A percentile compares a stretch with the other conserved stretches of the same genome.
These are phyloP conservation scores for Kwoniella botswanensis DNA, from an alignment of 768 basidiomycete species.

Conservation along the genomic window DNA sequence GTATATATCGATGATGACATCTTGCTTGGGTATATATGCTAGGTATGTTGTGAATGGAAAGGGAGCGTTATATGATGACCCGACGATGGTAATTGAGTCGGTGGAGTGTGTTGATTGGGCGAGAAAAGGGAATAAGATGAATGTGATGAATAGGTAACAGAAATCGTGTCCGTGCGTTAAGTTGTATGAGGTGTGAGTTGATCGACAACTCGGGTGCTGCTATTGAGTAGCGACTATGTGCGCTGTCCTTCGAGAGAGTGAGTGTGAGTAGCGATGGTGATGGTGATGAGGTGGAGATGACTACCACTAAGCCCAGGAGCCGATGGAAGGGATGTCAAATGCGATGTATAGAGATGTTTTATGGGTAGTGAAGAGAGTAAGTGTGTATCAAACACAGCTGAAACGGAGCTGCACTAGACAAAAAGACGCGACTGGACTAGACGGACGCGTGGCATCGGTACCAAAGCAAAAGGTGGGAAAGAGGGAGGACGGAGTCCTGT, in stretches of 20 bases:
- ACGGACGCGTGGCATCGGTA: too few species aligned
- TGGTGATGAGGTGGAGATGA: conserved; percentile 5
- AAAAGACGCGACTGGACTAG: too few species aligned
- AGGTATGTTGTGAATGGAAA: not conserved
- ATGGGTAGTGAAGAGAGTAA: too few species aligned
- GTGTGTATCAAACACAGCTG: too few species aligned
- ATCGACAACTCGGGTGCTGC: conserved; percentile 2
- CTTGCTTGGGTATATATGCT: conserved; percentile 13
- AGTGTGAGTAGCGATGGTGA: not conserved
- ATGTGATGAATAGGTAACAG: not conserved
- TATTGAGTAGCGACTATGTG: conserved; percentile 6
- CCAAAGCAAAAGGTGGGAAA: too few species aligned
- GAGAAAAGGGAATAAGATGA: too few species aligned
- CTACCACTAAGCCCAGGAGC: not conserved
- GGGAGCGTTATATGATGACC: not conserved
- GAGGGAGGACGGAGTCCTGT: too few species aligned
- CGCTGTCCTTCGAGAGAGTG: not conserved
- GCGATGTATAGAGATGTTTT: not conserved
- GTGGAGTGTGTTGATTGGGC: not conserved
- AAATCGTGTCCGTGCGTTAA: conserved; percentile 14
- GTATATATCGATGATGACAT: conserved; percentile 49
- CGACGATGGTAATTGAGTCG: not conserved
- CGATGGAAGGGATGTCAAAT: conserved; percentile 9
- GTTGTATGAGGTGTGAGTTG: not conserved
- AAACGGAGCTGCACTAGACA: too few species aligned